phyloP scores from a whole-genome alignment of 345 rosid genomes.

The Salix arbutifolia region DNA sequence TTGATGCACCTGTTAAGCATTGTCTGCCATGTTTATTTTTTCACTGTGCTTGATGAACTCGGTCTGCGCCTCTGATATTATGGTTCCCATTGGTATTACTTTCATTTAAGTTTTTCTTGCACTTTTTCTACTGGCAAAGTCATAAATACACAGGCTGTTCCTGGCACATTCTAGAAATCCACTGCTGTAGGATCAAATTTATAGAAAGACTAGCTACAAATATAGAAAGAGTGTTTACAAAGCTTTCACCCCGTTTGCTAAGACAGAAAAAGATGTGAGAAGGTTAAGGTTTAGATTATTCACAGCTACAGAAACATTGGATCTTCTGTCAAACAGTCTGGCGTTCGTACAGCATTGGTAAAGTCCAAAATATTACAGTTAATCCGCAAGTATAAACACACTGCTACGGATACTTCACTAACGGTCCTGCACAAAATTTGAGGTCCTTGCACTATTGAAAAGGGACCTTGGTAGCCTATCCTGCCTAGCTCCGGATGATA shows the following conservation, averaged over 20 bases:
- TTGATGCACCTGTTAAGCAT: too few species aligned
- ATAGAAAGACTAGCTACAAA: not conserved
- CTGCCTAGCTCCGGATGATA: not conserved
- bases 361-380: not conserved
- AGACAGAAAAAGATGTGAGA: not conserved
- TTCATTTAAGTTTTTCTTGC: too few species aligned
- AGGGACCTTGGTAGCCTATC: not conserved
- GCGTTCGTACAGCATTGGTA: not conserved
- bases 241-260: not conserved
- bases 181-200: not conserved
- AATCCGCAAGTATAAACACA: not conserved
- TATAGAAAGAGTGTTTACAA: not conserved
- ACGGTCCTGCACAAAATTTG: slow-evolving; percentile 10
- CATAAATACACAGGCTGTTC: not conserved
- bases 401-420: not conserved
- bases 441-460: not conserved
- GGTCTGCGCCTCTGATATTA: too few species aligned
- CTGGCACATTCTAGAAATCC: not conserved
- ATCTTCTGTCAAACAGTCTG: not conserved
- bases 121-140: too few species aligned
- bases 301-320: not conserved
- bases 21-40: too few species aligned
- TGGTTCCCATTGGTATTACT: too few species aligned
- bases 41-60: too few species aligned
- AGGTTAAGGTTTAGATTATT: not conserved